These are phyloP conservation scores for Aspergillus neoniger DNA, from an alignment of 2,329 filamentous ascomycete species.

Conservation along the genomic window DNA sequence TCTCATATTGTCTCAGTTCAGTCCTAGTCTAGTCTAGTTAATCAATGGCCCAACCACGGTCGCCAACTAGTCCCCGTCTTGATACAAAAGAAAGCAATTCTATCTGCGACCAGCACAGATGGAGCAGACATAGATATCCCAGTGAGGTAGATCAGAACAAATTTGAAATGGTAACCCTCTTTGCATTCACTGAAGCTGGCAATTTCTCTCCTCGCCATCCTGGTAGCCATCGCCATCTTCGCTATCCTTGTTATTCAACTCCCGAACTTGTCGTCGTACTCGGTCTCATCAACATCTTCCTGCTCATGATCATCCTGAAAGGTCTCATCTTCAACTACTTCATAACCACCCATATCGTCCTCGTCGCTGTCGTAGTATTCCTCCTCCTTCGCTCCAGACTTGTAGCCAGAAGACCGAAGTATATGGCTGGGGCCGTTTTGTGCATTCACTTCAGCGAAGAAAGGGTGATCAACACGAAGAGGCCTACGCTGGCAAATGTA, in stretches of 20 bases:
- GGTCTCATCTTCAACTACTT: rapidly evolving
- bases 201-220: neutral
- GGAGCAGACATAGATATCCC: too few species aligned
- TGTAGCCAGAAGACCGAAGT: neutral
- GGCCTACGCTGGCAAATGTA: slow-evolving; percentile 35
- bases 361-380: slow-evolving; percentile 14
- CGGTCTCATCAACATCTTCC: neutral
- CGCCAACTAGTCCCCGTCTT: too few species aligned
- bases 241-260: neutral
- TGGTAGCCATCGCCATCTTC: neutral
- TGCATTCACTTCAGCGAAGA: slow-evolving; percentile 21
- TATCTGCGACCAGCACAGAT: too few species aligned
- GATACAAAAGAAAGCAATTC: too few species aligned
- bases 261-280: too few species aligned
- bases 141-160: too few species aligned
- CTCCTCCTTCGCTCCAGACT: neutral
- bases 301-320: neutral
- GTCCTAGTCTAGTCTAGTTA: too few species aligned
- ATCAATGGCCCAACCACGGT: too few species aligned
- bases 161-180: too few species aligned
- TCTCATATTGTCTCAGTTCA: too few species aligned
- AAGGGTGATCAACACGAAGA: slow-evolving; percentile 30
- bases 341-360: neutral
- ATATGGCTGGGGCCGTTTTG: neutral
- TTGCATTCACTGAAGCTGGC: too few species aligned